A percentile compares a stretch with the other conserved stretches of the same genome.
phyloP scores from a whole-genome alignment of 441 rosid species.

The Adansonia rubrostipa region DNA sequence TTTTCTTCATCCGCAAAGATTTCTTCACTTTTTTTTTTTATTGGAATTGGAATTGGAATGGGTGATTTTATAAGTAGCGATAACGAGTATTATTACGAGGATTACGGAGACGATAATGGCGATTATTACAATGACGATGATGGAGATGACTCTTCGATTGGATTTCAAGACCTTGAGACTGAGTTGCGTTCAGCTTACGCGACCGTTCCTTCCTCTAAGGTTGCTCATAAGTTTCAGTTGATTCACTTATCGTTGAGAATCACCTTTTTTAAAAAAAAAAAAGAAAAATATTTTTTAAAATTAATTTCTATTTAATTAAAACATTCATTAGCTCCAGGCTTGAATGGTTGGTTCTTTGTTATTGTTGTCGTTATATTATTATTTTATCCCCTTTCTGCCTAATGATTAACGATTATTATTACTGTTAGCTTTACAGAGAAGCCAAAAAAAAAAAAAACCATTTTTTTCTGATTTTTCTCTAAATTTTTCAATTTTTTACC shows the following conservation, averaged over 20 bases:
- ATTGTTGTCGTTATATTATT: not conserved
- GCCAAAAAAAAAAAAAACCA: no score
- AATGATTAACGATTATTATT: not conserved
- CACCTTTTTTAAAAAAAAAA: not conserved
- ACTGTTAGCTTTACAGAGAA: not conserved
- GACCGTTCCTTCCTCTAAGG: conserved; percentile 30
- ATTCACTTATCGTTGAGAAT: not conserved
- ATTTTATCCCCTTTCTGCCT: not conserved
- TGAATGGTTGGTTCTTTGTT: not conserved
- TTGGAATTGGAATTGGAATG: conserved; percentile 12
- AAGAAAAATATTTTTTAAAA: not conserved
- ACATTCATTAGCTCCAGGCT: not conserved
- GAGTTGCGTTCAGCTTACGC: not conserved
- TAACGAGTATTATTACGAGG: conserved; percentile 23
- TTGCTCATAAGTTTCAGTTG: not conserved
- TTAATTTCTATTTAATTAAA: not conserved
- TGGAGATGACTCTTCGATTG: conserved; percentile 15
- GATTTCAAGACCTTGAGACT: conserved; percentile 21
- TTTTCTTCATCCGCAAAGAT: not conserved
- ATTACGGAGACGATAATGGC: conserved; percentile 13
- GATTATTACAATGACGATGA: conserved; percentile 23
- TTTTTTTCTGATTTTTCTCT: not conserved
- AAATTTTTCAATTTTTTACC: not conserved
- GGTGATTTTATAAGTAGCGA: conserved; percentile 31
- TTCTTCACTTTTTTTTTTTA: not conserved